phyloP scores from a whole-genome alignment of 208 protist genomes.

The Trypanosoma brucei region DNA sequence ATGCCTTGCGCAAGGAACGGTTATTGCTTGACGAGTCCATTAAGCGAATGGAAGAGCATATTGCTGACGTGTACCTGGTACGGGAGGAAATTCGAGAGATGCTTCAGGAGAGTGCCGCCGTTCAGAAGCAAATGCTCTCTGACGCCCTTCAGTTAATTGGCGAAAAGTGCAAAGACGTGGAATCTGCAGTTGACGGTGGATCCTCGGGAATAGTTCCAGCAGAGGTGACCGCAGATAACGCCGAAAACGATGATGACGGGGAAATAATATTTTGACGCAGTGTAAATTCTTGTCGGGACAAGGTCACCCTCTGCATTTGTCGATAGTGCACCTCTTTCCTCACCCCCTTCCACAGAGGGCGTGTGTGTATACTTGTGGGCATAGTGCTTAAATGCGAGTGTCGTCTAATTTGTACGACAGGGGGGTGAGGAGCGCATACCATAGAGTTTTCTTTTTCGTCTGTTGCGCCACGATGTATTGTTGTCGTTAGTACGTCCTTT shows the following conservation, averaged over 20 bases:
- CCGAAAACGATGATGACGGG: slow-evolving; percentile 6
- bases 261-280: slow-evolving; percentile 26
- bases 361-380: too few species aligned
- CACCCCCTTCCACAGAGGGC: too few species aligned
- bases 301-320: not conserved
- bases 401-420: too few species aligned
- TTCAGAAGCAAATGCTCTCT: slow-evolving; percentile 15
- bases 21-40: slow-evolving; percentile 35
- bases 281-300: not conserved
- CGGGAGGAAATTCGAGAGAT: slow-evolving; percentile 63
- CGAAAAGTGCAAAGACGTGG: not conserved
- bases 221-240: not conserved
- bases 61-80: slow-evolving; percentile 48
- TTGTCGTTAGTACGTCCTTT: not conserved
- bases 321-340: too few species aligned
- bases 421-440: too few species aligned
- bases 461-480: too few species aligned
- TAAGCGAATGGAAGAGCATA: slow-evolving; percentile 41
- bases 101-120: slow-evolving; percentile 22
- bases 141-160: slow-evolving; percentile 15
- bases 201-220: not conserved
- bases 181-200: not conserved
- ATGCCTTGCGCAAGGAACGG: slow-evolving; percentile 52
- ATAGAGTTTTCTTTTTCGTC: too few species aligned
- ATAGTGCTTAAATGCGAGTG: too few species aligned